Evolutionary conservation across 1,284 basidiomycete species (phyloP), one percentile per base, ranked within the genome.

Genomic region (Irpex sp.): DNA sequence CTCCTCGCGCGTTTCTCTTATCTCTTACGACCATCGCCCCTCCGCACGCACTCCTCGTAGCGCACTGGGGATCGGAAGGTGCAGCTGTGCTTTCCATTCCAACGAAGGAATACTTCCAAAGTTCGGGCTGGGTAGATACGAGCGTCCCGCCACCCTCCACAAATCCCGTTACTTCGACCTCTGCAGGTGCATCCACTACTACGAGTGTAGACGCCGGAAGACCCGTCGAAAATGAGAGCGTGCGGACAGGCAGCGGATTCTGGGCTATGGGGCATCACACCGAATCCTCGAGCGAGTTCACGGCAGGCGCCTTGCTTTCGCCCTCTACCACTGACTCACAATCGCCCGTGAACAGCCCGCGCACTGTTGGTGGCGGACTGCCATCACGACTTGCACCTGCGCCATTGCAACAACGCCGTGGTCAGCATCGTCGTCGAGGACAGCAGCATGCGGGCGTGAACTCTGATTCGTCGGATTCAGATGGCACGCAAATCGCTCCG

Each of bases 71-170:
- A 9, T 77, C 79, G 26, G 87, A 90, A 55, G 91, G 91, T 6
- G 88, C 88, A 0, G 92, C 91, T 0, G 85, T 89, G 2, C 82
- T 93, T 61, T 91, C 89, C n/a, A 75, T 93, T 5, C 92, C 91
- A 0, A 92, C 91, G 0, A 83, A 84, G 66, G 91, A 93, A 68
- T 93, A 93, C 73, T 90, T 92, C 70, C 92, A 93, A 69, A 87
- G 86, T 66, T 91, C 88, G 0, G 87, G 86, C 1, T 92, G 90
- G 91, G 83, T 87, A 1, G 77, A 76, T 38, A 37, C 63, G 3
- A 60, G 40, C 37, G 48, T 21, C 19, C 36, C 48, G 6, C 47
- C 56, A 15, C 58, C 51, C 15, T 21, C 63, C 15, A 34, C 59
- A 5, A 37, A 58, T 17, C 51, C 65, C 58, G 57, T 58, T 57